Evolutionary conservation across 2,329 filamentous ascomycete genomes (phyloP), one percentile per base, ranked within the genome.

Genomic region (Graphium sp.): DNA sequence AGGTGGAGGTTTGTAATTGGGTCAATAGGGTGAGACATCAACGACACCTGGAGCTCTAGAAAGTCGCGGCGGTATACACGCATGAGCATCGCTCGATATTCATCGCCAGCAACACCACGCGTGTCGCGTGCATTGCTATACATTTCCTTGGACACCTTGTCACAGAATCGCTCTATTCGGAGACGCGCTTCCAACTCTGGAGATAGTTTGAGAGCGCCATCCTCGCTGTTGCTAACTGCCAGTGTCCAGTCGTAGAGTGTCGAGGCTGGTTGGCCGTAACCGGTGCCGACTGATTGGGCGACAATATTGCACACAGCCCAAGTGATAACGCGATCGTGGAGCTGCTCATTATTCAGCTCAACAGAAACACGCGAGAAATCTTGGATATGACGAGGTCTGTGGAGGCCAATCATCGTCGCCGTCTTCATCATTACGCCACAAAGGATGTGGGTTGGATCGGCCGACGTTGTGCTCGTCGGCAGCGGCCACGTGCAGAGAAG

Each of bases 291-390:
- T 32, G 72, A 74, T 42, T 87, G 80, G 14, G 79, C 74, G 19
- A 85, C 80, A 37, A 87, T 78, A 44, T 89, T 89, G 55, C 79
- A 83, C 4, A 82, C 76, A 2, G 80, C 80, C 80, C 80, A 89
- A 2, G 80, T 87, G 28, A 72, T 71, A 24, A 85, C 69, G 21
- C 81, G 66, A 43, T 89, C 80, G 38, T 78, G 69, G 33, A 85
- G 66, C 41, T 85, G 79, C 44, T 85, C 79, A 41, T 76, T 76
- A 40, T 79, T 77, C 22, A 87, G 58, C 38, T 84, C 74, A 18
- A 81, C 62, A 2, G 71, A 75, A 17, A 79, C 74, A 28, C 79
- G 60, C 2, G 78, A 83, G 47, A 87, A 89, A 47, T 87, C 81
- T 46, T 85, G 78, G 24, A 79, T 80, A 46, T 85, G 74, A 31